Conservation (phyloP, 495 filamentous ascomycete species). For the Xanthoparmelia taractica region DNA sequence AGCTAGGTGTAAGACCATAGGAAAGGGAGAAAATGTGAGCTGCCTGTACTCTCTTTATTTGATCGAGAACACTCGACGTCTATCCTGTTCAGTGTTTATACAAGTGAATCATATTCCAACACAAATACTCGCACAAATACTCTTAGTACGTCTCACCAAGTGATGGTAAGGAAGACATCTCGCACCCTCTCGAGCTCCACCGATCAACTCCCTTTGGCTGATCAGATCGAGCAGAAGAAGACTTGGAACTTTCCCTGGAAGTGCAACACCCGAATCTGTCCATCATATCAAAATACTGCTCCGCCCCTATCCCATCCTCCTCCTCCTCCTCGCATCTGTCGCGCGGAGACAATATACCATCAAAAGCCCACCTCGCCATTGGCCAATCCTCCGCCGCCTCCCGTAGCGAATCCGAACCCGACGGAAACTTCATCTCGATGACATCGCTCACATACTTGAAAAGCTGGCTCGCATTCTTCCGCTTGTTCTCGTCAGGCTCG, state of each 20-base stretch:
- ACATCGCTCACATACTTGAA: neutral
- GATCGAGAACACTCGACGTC: neutral
- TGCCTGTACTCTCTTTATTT: neutral
- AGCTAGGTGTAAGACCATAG: too few relatives aligned
- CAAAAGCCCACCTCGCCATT: slow-evolving; percentile 4
- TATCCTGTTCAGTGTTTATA: neutral
- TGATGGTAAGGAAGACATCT: neutral
- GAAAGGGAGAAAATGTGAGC: neutral
- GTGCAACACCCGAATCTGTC: neutral
- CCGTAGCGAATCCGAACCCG: too few relatives aligned
- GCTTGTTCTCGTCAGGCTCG: slow-evolving; percentile 13
- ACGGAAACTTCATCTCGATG: neutral
- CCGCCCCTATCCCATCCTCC: neutral
- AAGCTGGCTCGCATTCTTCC: slow-evolving; percentile 4
- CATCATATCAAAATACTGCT: slow-evolving; percentile 2
- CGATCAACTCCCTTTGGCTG: neutral
- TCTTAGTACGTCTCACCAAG: neutral
- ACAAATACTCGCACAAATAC: neutral
- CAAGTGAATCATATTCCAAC: neutral
- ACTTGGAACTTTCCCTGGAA: neutral
- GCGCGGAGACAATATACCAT: neutral
- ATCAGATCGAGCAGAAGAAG: neutral
- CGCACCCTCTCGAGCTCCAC: neutral
- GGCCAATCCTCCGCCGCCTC: neutral
- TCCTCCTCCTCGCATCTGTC: neutral